phyloP scores from a whole-genome alignment of 768 basidiomycete genomes.

The Leccinum arenicola region DNA sequence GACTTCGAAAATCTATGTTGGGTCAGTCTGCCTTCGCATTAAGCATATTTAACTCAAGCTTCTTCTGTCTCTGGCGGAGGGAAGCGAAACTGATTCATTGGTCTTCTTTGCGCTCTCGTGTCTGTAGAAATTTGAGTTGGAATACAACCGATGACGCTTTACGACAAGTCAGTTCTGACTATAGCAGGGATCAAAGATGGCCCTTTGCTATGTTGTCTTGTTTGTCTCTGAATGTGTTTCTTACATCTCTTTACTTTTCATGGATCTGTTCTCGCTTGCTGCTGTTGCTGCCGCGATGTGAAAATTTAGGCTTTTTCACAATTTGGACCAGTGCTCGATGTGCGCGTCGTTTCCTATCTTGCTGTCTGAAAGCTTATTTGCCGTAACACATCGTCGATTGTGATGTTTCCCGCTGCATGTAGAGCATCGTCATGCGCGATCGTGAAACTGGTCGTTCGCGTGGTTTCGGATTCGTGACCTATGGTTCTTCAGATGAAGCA shows the following conservation, averaged over 20 bases:
- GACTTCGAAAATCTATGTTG: slow-evolving; percentile 84
- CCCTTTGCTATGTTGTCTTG: slow-evolving; percentile 47
- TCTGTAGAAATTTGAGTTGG: slow-evolving; percentile 90
- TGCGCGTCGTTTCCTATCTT: slow-evolving; percentile 55
- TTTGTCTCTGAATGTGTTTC: slow-evolving; percentile 31
- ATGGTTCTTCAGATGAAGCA: slow-evolving; percentile 59
- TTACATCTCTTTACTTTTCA: slow-evolving; percentile 30
- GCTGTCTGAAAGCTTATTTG: slow-evolving; percentile 21
- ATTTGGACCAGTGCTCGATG: slow-evolving; percentile 86
- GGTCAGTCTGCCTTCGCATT: slow-evolving; percentile 76
- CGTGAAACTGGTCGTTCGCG: slow-evolving; percentile 96
- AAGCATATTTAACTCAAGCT: slow-evolving; percentile 42
- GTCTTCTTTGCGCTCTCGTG: slow-evolving; percentile 40
- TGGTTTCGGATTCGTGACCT: slow-evolving; percentile 97
- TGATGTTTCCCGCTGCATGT: slow-evolving; percentile 35
- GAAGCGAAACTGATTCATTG: slow-evolving; percentile 54
- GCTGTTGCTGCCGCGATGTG: slow-evolving; percentile 18
- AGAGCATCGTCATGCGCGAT: slow-evolving; percentile 99
- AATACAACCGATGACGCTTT: slow-evolving; percentile 93
- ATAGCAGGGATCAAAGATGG: slow-evolving; percentile 26
- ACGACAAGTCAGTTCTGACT: slow-evolving; percentile 75
- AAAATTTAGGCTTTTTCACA: slow-evolving; percentile 71
- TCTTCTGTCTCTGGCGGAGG: slow-evolving; percentile 42
- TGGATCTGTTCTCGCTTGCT: slow-evolving; percentile 18
- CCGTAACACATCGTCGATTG: slow-evolving; percentile 1